These are phyloP conservation scores for Aspergillus amoenus DNA, from an alignment of 2,329 filamentous ascomycete species.

Conservation along the genomic window DNA sequence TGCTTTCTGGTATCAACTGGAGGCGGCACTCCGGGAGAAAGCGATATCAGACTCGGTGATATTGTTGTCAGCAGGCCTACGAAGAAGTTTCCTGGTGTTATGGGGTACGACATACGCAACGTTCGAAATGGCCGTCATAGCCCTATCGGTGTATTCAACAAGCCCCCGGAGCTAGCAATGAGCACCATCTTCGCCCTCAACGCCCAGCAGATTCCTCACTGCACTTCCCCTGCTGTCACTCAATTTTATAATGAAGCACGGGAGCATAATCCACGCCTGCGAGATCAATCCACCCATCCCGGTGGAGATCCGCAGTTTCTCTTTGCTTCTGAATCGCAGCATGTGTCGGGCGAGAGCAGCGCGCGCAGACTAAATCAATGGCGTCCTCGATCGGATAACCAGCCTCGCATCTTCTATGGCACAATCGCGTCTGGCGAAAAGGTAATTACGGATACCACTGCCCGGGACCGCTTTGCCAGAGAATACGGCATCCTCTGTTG, in stretches of 20 bases:
- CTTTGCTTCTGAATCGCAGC: not conserved
- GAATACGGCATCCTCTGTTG: not conserved
- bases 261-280: not conserved
- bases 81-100: not conserved
- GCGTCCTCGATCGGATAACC: not conserved
- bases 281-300: not conserved
- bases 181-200: not conserved
- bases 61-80: not conserved
- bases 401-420: not conserved
- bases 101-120: slow-evolving; percentile 7
- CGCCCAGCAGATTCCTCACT: not conserved
- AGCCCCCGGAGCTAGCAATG: slow-evolving; percentile 1
- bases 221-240: not conserved
- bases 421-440: not conserved
- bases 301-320: not conserved
- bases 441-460: not conserved
- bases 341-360: not conserved
- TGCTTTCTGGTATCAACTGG: slow-evolving; percentile 32
- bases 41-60: slow-evolving; percentile 3
- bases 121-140: not conserved
- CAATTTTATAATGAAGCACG: not conserved
- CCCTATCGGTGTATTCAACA: not conserved
- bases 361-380: not conserved
- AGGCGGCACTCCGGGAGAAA: slow-evolving; percentile 28
- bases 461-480: not conserved